Evolutionary conservation across 768 basidiomycete genomes (phyloP).

Genomic region (Mycena sanguinolenta): DNA sequence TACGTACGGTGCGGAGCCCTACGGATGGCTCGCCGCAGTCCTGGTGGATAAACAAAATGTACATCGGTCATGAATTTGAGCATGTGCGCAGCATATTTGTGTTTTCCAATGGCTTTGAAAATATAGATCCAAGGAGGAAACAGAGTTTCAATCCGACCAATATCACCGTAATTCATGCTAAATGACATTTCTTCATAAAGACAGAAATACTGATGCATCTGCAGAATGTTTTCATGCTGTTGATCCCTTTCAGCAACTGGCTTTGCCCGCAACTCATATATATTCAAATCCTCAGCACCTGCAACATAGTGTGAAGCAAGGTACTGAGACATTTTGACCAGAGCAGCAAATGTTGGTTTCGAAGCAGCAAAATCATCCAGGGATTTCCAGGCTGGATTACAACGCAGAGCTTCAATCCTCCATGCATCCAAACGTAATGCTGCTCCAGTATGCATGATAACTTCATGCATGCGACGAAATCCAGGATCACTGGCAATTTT

Average conservation of each 20-base stretch:
- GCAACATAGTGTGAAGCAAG: conserved; percentile 41
- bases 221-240: conserved; percentile 49
- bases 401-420: conserved; percentile 36
- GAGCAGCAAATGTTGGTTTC: conserved; percentile 46
- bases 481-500: conserved; percentile 50
- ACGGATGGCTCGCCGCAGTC: too few relatives aligned
- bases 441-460: conserved; percentile 47
- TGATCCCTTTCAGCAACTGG: conserved; percentile 41
- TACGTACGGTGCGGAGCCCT: too few relatives aligned
- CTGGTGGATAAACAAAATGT: conserved; percentile 42
- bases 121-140: conserved; percentile 45
- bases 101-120: conserved; percentile 49
- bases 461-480: conserved; percentile 52
- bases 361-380: conserved; percentile 48
- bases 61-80: conserved; percentile 44
- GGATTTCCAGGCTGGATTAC: conserved; percentile 12
- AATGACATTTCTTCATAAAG: conserved; percentile 56
- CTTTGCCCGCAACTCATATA: conserved; percentile 6
- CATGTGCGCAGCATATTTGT: conserved; percentile 51
- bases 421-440: conserved; percentile 47
- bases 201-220: conserved; percentile 49
- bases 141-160: conserved; percentile 44
- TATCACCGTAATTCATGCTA: conserved; percentile 50
- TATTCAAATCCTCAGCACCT: conserved; percentile 12
- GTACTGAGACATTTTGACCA: conserved; percentile 38